A percentile compares a stretch with the other conserved stretches of the same genome.
Conservation (phyloP, 345 rosid species). For the Adansonia digitata region DNA sequence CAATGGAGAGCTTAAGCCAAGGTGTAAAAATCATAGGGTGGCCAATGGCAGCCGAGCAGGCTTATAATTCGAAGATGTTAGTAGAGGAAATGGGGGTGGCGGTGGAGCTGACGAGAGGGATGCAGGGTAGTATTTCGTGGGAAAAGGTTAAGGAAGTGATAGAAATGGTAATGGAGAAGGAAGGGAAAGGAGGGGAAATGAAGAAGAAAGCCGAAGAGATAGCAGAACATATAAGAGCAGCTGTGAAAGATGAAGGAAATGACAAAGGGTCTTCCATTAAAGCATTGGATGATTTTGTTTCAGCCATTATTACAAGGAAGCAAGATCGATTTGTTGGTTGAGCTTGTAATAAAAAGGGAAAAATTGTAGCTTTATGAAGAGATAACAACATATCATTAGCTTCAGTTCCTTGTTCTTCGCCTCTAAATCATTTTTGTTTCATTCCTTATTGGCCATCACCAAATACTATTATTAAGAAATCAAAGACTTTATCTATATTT, state of each 20-base stretch:
- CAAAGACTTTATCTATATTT: too few relatives aligned
- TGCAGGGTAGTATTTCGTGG: constrained; percentile 7
- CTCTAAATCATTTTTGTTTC: too few relatives aligned
- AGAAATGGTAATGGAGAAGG: constrained; percentile 29
- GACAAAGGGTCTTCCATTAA: constrained; percentile 31
- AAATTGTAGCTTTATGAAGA: background rate
- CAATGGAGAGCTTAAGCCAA: constrained; percentile 49
- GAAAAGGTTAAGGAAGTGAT: constrained; percentile 30
- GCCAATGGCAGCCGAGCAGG: constrained; percentile 52
- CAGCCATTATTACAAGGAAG: background rate
- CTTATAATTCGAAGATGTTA: constrained; percentile 43
- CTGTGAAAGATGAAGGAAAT: constrained; percentile 23
- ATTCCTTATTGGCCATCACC: too few relatives aligned
- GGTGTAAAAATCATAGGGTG: constrained; percentile 51
- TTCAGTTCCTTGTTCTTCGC: too few relatives aligned
- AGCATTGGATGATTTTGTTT: constrained; percentile 32
- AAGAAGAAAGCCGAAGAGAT: constrained; percentile 32
- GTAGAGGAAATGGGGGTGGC: constrained; percentile 50
- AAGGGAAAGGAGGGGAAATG: constrained; percentile 38
- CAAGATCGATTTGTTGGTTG: background rate
- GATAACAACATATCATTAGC: too few relatives aligned
- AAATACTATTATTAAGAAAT: too few relatives aligned
- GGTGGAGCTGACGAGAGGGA: constrained; percentile 41
- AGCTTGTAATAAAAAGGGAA: background rate
- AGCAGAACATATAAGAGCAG: constrained; percentile 19